A percentile compares a stretch with the other conserved stretches of the same genome.
Conservation (phyloP, 1,139 yeast genomes). For the Pichia sp. region DNA sequence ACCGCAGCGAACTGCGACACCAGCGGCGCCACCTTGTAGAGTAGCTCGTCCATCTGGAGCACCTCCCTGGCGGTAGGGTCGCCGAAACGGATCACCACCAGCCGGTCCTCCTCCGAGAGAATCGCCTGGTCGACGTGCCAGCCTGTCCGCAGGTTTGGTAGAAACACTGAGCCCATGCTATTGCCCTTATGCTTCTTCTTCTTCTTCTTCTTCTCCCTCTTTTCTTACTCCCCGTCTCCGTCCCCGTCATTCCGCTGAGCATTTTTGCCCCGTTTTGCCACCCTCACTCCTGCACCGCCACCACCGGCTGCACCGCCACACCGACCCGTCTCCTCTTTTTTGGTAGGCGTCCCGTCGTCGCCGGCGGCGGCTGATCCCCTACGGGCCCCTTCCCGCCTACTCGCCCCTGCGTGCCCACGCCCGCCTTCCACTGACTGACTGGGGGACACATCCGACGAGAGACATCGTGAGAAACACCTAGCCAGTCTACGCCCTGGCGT, state of each 20-base stretch:
- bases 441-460: too few relatives aligned
- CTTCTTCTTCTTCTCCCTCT: background rate
- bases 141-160: conserved; percentile 57
- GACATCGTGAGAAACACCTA: too few relatives aligned
- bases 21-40: conserved; percentile 75
- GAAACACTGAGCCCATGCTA: conserved; percentile 13
- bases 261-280: background rate
- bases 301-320: too few relatives aligned
- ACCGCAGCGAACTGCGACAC: conserved; percentile 84
- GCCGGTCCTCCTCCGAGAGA: conserved; percentile 72
- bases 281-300: too few relatives aligned
- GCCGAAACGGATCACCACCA: conserved; percentile 88
- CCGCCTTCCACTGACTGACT: too few relatives aligned
- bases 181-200: background rate
- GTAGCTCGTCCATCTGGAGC: conserved; percentile 84
- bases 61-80: conserved; percentile 72
- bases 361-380: too few relatives aligned
- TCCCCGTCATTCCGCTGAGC: background rate
- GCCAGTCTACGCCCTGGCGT: too few relatives aligned
- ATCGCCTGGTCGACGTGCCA: conserved; percentile 99
- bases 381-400: too few relatives aligned
- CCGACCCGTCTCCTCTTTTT: too few relatives aligned
- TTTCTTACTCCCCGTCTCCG: background rate
- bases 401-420: too few relatives aligned
- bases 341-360: too few relatives aligned